Base-by-base conservation (phyloP, 768 basidiomycete species). In the Amanita polypyramis region DNA sequence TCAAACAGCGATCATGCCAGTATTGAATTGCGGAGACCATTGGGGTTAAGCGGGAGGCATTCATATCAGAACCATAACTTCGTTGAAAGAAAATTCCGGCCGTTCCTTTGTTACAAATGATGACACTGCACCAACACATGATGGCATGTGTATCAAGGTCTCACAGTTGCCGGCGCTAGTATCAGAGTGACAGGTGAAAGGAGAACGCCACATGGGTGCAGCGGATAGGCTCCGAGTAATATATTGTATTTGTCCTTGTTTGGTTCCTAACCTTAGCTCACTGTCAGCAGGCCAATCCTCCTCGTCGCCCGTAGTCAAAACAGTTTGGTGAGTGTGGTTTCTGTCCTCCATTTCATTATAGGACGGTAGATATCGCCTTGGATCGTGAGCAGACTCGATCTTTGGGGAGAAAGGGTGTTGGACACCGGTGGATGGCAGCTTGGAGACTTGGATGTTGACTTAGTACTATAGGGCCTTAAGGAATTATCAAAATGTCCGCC, bases 401-500 rank as follows among this genome's bases (percentile, higher is more conserved):
- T 3, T 21, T 21, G 11, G 4, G 8, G 32, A 12, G 23, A 40
- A 33, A 42, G 30, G 23, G 15, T 11, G 54, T 52, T 40, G 56
- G 64, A 62, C 69, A 63, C 63, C 65, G 77, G 53, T 83, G 81
- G 82, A 84, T 85, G 75, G 64, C 54, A 52, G 41, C 48, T 49
- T 46, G 55, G 35, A 49, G 47, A 54, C 51, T 39, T 61, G 73
- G 70, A 72, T 72, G 79, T 72, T 80, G 73, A 72, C 70, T 66
- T 59, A 54, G 52, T 36, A 47, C 50, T 49, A 46, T 44, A 56
- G 65, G 67, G 69, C 65, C 67, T 59, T 50, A 50, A 54, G 52
- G 57, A 49, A 50, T 55, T 55, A 54, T 66, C 69, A 76, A 74
- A 64, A 89, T 89, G 85, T 88, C 86, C 60, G 58, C 73, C 80